phyloP scores from a whole-genome alignment of 352 stramenopile genomes.

The Phytophthora kernoviae region DNA sequence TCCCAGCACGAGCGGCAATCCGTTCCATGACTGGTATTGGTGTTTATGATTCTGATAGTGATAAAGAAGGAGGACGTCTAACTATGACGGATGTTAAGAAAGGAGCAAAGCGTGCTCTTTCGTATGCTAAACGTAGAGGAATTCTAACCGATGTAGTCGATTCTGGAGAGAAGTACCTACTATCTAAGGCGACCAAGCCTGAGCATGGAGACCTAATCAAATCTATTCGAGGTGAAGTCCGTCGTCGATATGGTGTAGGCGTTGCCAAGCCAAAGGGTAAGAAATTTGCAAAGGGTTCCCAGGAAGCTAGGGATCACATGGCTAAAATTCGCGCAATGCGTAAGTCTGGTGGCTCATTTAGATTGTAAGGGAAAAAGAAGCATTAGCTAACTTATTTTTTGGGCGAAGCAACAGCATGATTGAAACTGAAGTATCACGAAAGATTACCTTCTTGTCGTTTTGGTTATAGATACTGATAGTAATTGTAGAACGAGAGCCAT shows the following conservation, averaged over 20 bases:
- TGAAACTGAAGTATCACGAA: constrained; percentile 2
- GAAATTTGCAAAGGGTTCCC: neutral
- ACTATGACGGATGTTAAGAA: constrained; percentile 12
- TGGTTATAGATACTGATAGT: constrained; percentile 10
- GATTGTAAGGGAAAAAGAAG: too few species aligned
- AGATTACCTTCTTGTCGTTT: constrained; percentile 2
- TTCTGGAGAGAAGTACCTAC: neutral
- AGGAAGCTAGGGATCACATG: constrained; percentile 4
- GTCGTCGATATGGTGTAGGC: constrained; percentile 7
- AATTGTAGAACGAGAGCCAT: constrained; percentile 5
- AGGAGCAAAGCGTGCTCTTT: constrained; percentile 5
- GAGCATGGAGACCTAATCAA: constrained; percentile 2
- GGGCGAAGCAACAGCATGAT: constrained; percentile 4
- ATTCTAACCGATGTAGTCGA: constrained; percentile 4
- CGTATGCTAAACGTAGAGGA: constrained; percentile 18
- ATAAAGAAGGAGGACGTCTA: constrained; percentile 4
- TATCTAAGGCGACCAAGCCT: constrained; percentile 5
- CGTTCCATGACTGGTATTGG: constrained; percentile 14
- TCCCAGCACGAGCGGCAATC: constrained; percentile 15
- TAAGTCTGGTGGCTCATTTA: neutral
- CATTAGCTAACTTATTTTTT: too few species aligned
- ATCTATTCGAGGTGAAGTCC: neutral
- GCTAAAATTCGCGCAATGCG: neutral
- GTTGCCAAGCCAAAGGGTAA: neutral
- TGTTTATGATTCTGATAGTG: constrained; percentile 11